Percentiles rank a stretch among this genome's conserved stretches.
phyloP scores from a whole-genome alignment of 805 yeast genomes.

The Candida pini region DNA sequence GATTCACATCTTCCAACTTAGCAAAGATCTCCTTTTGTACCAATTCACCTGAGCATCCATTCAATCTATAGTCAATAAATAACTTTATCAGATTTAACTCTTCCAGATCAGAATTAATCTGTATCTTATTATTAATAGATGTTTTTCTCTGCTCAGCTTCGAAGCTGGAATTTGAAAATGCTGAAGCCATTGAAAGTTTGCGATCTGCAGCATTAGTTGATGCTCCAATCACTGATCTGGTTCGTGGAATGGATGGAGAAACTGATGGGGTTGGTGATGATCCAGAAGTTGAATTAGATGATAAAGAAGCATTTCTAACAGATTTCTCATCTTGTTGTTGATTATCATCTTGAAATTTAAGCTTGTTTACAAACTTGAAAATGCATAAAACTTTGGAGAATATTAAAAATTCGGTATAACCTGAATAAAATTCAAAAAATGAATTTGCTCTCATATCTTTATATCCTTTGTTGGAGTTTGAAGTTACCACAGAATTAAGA shows the following conservation, averaged over 20 bases:
- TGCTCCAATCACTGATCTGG: neutral
- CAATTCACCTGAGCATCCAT: constrained; percentile 20
- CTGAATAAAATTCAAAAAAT: constrained; percentile 26
- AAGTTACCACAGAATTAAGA: constrained; percentile 2
- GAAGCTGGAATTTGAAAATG: neutral
- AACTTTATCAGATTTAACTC: constrained; percentile 19
- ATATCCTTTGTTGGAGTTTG: constrained; percentile 10
- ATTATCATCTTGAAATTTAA: constrained; percentile 2
- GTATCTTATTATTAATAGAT: neutral
- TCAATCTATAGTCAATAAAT: constrained; percentile 28
- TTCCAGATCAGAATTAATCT: constrained; percentile 8
- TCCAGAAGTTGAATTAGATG: neutral
- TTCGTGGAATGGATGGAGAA: neutral
- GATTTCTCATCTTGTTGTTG: neutral
- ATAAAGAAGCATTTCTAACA: neutral
- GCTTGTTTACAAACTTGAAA: constrained; percentile 11
- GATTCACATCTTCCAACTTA: neutral
- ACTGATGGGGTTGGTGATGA: neutral
- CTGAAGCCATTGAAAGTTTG: neutral
- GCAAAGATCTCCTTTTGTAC: constrained; percentile 12
- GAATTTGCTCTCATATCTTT: constrained; percentile 25
- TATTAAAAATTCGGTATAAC: constrained; percentile 23
- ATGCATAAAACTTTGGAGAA: constrained; percentile 16
- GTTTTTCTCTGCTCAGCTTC: neutral
- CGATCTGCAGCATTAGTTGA: neutral